Percentiles rank a stretch among this genome's conserved stretches.
Evolutionary conservation across 2,329 filamentous ascomycete species (phyloP).

Genomic region (Cladophialophora chaetospira): DNA sequence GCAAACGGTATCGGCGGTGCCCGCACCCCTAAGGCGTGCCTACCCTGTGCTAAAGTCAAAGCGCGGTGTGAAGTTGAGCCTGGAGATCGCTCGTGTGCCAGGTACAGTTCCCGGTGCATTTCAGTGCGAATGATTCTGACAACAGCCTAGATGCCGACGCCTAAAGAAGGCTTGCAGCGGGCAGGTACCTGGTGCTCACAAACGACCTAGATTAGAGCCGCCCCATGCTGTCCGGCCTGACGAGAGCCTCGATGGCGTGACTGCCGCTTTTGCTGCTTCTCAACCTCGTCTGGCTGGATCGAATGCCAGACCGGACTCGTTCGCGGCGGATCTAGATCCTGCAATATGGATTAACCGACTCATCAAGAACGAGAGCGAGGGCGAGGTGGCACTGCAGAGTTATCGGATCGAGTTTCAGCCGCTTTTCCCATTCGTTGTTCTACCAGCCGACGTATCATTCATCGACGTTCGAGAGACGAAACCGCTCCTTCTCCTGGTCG

Average conservation of each 20-base stretch:
- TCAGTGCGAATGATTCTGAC: neutral
- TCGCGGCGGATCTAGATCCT: neutral
- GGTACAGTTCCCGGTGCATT: neutral
- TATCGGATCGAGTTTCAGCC: slow-evolving; percentile 28
- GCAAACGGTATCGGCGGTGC: too few relatives aligned
- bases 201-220: slow-evolving; percentile 13
- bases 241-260: slow-evolving; percentile 34
- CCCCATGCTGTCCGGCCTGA: slow-evolving; percentile 24
- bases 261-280: slow-evolving; percentile 29
- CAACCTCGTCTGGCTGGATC: slow-evolving; percentile 7
- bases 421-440: slow-evolving; percentile 34
- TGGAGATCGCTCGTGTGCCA: slow-evolving; percentile 7
- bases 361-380: slow-evolving; percentile 15
- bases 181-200: slow-evolving; percentile 35
- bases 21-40: slow-evolving; percentile 18
- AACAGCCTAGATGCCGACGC: slow-evolving; percentile 33
- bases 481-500: slow-evolving; percentile 41
- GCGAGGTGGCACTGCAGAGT: slow-evolving; percentile 18
- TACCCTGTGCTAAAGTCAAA: slow-evolving; percentile 20
- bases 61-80: slow-evolving; percentile 16
- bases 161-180: slow-evolving; percentile 34
- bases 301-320: neutral
- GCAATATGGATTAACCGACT: slow-evolving; percentile 6
- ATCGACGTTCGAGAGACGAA: slow-evolving; percentile 30
- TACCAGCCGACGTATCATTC: slow-evolving; percentile 22